Conservation (phyloP, 495 filamentous ascomycete species). For the Jackrogersella multiformis region DNA sequence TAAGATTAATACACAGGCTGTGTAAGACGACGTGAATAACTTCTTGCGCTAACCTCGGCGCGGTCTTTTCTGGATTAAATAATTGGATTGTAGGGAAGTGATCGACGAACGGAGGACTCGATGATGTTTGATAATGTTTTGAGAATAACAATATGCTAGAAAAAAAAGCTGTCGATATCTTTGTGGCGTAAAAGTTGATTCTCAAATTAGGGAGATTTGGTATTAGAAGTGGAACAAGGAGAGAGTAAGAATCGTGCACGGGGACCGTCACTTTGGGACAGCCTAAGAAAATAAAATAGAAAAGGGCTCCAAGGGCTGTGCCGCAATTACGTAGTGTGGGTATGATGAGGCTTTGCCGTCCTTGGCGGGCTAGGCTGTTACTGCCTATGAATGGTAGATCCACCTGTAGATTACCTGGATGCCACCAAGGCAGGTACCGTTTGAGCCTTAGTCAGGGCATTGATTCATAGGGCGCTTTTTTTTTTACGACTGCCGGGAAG, state of each 20-base stretch:
- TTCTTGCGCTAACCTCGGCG: not conserved
- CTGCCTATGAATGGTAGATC: no score
- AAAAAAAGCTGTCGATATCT: not conserved
- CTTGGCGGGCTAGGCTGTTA: slow-evolving; percentile 25
- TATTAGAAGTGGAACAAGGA: slow-evolving; percentile 10
- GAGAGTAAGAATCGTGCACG: slow-evolving; percentile 12
- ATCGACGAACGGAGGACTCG: not conserved
- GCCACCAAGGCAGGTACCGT: slow-evolving; percentile 13
- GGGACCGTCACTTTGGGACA: slow-evolving; percentile 8
- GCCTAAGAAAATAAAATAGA: slow-evolving; percentile 8
- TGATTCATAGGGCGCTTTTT: slow-evolving; percentile 1
- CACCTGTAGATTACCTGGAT: no score
- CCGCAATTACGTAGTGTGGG: slow-evolving; percentile 26
- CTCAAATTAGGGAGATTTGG: slow-evolving; percentile 13
- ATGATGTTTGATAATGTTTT: not conserved
- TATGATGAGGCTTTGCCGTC: slow-evolving; percentile 29
- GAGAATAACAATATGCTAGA: not conserved
- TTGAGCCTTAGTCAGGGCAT: slow-evolving; percentile 6
- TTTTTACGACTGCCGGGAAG: not conserved
- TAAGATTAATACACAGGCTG: slow-evolving; percentile 11
- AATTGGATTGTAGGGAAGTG: not conserved
- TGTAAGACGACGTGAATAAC: not conserved
- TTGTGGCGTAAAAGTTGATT: not conserved
- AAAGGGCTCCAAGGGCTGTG: slow-evolving; percentile 24
- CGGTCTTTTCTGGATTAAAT: not conserved